phyloP scores from a whole-genome alignment of 192 early-diverging fungal species.

The Pecoramyces ruminantium region DNA sequence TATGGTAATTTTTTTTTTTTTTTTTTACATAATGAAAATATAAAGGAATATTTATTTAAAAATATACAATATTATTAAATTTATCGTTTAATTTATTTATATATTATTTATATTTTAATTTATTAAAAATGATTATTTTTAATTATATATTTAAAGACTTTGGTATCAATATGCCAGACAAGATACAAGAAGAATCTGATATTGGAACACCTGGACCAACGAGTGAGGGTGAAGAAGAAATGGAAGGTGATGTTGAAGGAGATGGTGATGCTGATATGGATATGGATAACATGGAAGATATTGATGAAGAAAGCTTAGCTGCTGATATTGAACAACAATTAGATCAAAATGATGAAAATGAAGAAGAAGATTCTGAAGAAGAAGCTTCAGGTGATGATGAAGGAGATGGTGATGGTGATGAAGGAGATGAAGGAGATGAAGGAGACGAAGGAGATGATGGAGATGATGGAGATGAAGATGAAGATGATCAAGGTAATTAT shows the following conservation, averaged over 20 bases:
- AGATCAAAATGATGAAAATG: neutral
- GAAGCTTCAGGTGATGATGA: neutral
- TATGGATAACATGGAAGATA: neutral
- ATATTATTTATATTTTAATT: no score
- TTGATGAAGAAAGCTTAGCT: neutral
- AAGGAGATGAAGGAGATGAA: neutral
- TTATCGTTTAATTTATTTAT: no score
- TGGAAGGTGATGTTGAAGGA: neutral
- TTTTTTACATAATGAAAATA: no score
- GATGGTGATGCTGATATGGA: neutral
- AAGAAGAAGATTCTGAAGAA: neutral
- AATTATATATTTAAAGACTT: neutral
- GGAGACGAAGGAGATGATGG: neutral
- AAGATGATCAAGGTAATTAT: neutral
- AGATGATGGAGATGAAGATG: neutral
- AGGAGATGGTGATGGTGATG: neutral
- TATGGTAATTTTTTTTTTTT: conserved; percentile 22
- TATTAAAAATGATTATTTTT: no score
- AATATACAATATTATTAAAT: no score
- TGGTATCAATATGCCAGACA: neutral
- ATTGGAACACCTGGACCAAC: neutral
- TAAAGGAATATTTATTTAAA: no score
- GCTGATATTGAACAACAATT: neutral
- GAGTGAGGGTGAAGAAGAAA: neutral
- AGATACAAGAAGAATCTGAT: neutral